These are phyloP conservation scores for Diaporthe velutina DNA, from an alignment of 2,329 filamentous ascomycete species.

Conservation along the genomic window DNA sequence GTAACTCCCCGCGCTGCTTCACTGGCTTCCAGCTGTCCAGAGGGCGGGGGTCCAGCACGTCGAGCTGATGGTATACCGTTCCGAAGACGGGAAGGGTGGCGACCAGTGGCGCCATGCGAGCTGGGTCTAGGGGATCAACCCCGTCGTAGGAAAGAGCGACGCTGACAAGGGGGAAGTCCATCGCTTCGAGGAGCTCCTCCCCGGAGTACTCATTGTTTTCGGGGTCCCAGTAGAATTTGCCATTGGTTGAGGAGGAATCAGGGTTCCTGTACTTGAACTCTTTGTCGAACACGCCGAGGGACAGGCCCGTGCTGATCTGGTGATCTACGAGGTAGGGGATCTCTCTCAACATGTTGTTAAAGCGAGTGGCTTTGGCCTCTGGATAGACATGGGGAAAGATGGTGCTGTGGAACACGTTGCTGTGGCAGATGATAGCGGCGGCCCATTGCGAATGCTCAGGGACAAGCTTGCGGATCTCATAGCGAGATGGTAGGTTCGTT, in stretches of 20 bases:
- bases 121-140: slow-evolving; percentile 38
- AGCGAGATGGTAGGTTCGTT: slow-evolving; percentile 34
- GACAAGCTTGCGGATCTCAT: slow-evolving; percentile 46
- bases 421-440: slow-evolving; percentile 44
- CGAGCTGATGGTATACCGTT: slow-evolving; percentile 32
- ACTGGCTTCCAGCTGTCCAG: slow-evolving; percentile 42
- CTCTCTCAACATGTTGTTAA: slow-evolving; percentile 38
- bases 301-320: slow-evolving; percentile 42
- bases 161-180: slow-evolving; percentile 50
- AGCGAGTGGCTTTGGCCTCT: slow-evolving; percentile 32
- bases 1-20: slow-evolving; percentile 44
- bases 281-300: slow-evolving; percentile 45
- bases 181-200: slow-evolving; percentile 46
- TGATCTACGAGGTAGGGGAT: slow-evolving; percentile 40
- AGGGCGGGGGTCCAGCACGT: slow-evolving; percentile 44
- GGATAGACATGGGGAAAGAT: slow-evolving; percentile 44
- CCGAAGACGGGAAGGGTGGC: background rate
- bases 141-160: slow-evolving; percentile 48
- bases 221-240: slow-evolving; percentile 48
- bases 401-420: slow-evolving; percentile 44
- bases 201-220: slow-evolving; percentile 26
- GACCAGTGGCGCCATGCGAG: slow-evolving; percentile 32
- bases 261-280: slow-evolving; percentile 43
- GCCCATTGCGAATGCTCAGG: slow-evolving; percentile 45
- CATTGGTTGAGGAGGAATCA: slow-evolving; percentile 42